phyloP scores from a whole-genome alignment of 495 filamentous ascomycete species.

The Penicillium angulare region DNA sequence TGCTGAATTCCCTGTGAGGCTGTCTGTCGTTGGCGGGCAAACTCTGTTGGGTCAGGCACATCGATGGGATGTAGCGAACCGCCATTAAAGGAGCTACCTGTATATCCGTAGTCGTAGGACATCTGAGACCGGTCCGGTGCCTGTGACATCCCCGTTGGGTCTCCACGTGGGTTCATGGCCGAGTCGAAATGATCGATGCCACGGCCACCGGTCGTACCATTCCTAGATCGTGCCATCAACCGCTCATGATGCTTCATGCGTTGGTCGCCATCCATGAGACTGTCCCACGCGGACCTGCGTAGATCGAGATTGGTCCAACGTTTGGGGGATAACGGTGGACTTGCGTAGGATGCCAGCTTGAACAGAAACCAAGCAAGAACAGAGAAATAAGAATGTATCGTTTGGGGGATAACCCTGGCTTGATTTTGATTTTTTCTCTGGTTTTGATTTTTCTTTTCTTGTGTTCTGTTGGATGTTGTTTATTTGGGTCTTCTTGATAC shows the following conservation, averaged over 20 bases:
- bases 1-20: slow-evolving; percentile 22
- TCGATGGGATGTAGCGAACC: slow-evolving; percentile 42
- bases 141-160: slow-evolving; percentile 33
- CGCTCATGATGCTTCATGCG: slow-evolving; percentile 67
- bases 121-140: slow-evolving; percentile 30
- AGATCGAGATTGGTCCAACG: slow-evolving; percentile 50
- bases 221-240: slow-evolving; percentile 24
- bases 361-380: background rate
- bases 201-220: slow-evolving; percentile 23
- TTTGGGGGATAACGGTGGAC: slow-evolving; percentile 57
- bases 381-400: no score
- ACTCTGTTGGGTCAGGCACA: slow-evolving; percentile 46
- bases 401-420: no score
- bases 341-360: slow-evolving; percentile 63
- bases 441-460: background rate
- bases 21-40: slow-evolving; percentile 26
- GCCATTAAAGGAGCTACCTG: slow-evolving; percentile 37
- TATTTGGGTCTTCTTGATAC: no score
- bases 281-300: slow-evolving; percentile 43
- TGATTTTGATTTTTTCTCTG: background rate
- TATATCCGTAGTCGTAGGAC: slow-evolving; percentile 47
- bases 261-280: slow-evolving; percentile 69
- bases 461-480: background rate
- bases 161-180: slow-evolving; percentile 38
- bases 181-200: slow-evolving; percentile 36